These are phyloP conservation scores for Thamnidium elegans DNA, from an alignment of 192 early-diverging fungal species.

Conservation along the genomic window DNA sequence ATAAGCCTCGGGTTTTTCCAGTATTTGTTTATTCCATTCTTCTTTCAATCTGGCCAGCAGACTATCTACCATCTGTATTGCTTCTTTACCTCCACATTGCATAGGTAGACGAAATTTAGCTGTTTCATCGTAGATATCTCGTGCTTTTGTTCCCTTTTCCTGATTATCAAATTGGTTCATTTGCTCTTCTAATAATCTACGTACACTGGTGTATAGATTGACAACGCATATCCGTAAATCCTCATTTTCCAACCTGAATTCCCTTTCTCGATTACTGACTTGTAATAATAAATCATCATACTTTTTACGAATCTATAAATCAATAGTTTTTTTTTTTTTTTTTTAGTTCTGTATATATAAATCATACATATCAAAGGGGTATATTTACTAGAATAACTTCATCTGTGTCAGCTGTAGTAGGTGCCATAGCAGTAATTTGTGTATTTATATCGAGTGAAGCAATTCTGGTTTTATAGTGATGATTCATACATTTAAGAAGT, in stretches of 20 bases:
- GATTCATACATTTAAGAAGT: slow-evolving; percentile 41
- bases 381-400: neutral
- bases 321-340: slow-evolving; percentile 1
- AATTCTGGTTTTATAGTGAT: slow-evolving; percentile 15
- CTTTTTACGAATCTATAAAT: neutral
- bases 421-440: slow-evolving; percentile 26
- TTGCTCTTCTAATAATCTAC: neutral
- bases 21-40: slow-evolving; percentile 35
- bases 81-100: slow-evolving; percentile 20
- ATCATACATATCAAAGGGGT: neutral
- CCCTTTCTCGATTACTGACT: neutral
- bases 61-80: slow-evolving; percentile 22
- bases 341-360: neutral
- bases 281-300: neutral
- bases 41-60: slow-evolving; percentile 40
- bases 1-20: slow-evolving; percentile 16
- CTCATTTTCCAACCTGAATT: slow-evolving; percentile 32
- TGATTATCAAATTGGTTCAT: neutral
- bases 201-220: slow-evolving; percentile 2
- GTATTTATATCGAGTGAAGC: slow-evolving; percentile 13
- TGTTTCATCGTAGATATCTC: slow-evolving; percentile 4
- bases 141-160: neutral
- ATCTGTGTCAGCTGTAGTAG: neutral
- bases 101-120: slow-evolving; percentile 24
- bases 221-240: slow-evolving; percentile 8